Conservation (phyloP, 805 yeast species). For the Candida odintsovae region DNA sequence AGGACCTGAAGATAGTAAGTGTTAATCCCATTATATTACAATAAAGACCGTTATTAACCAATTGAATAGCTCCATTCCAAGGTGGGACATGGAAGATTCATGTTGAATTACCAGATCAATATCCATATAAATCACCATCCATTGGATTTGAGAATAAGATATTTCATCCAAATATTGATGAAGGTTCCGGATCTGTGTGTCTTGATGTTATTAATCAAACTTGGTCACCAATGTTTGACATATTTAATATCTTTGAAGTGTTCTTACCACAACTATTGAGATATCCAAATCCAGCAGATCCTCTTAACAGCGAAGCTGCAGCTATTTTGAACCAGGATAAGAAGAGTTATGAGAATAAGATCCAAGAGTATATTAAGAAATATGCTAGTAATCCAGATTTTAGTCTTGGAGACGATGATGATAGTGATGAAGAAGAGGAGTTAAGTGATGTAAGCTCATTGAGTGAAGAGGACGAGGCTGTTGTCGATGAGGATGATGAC, state of each 20-base stretch:
- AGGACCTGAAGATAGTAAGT: conserved; percentile 70
- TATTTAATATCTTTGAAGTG: conserved; percentile 84
- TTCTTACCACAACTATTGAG: conserved; percentile 87
- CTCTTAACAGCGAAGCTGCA: conserved; percentile 87
- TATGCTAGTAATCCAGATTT: conserved; percentile 49
- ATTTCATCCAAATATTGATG: conserved; percentile 94
- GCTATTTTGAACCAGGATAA: conserved; percentile 68
- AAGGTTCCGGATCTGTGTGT: conserved; percentile 85
- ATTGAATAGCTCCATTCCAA: conserved; percentile 80
- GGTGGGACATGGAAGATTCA: conserved; percentile 88
- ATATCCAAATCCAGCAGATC: conserved; percentile 93
- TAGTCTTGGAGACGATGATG: conserved; percentile 42
- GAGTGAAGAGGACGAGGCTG: conserved; percentile 19
- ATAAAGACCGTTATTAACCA: too few relatives aligned
- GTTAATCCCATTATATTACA: too few relatives aligned
- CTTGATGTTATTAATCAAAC: conserved; percentile 95
- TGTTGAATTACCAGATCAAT: conserved; percentile 91
- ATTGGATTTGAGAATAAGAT: conserved; percentile 90
- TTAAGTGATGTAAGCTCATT: conserved; percentile 23
- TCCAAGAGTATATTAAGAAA: conserved; percentile 64
- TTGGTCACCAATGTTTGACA: conserved; percentile 97
- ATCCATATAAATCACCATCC: conserved; percentile 94
- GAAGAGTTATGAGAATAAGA: conserved; percentile 58
- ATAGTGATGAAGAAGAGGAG: conserved; percentile 36
- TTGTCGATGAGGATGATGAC: conserved; percentile 15